These are phyloP conservation scores for Kodamaea neixiangensis DNA, from an alignment of 805 yeast genomes.

Conservation along the genomic window DNA sequence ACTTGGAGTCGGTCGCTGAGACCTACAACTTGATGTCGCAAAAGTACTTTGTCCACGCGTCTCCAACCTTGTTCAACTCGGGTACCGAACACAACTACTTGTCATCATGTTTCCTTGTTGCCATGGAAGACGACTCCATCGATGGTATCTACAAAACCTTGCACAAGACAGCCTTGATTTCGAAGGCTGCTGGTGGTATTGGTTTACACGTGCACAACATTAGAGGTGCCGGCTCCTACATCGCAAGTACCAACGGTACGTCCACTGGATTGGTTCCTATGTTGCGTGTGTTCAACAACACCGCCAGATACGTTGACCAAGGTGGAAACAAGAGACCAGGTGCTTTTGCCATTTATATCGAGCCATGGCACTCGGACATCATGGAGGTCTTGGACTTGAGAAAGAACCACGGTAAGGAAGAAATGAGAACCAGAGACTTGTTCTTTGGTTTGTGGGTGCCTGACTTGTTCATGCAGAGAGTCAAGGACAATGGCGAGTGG, in stretches of 20 bases:
- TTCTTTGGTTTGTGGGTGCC: constrained; percentile 67
- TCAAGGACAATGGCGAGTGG: constrained; percentile 57
- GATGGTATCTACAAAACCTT: constrained; percentile 64
- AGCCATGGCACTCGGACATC: constrained; percentile 66
- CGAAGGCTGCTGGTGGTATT: constrained; percentile 65
- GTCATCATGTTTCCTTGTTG: constrained; percentile 65
- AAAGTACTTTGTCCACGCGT: constrained; percentile 60
- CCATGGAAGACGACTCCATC: constrained; percentile 64
- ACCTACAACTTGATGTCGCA: constrained; percentile 74
- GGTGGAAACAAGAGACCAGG: constrained; percentile 70
- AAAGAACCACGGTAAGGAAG: constrained; percentile 66
- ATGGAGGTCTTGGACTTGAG: constrained; percentile 60
- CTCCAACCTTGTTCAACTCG: constrained; percentile 63
- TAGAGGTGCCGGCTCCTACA: constrained; percentile 59
- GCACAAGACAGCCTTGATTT: constrained; percentile 61
- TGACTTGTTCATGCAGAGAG: constrained; percentile 62
- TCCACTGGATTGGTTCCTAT: constrained; percentile 64
- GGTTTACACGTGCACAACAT: constrained; percentile 63
- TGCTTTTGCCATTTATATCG: constrained; percentile 60
- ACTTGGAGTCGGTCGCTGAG: constrained; percentile 66
- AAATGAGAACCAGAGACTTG: constrained; percentile 61
- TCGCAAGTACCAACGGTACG: constrained; percentile 64
- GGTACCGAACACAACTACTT: constrained; percentile 62
- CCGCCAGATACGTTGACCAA: constrained; percentile 65
- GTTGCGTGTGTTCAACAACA: constrained; percentile 63